A percentile compares a stretch with the other conserved stretches of the same genome.
phyloP scores from a whole-genome alignment of 163 green algal genomes.

The Prototheca cutis region DNA sequence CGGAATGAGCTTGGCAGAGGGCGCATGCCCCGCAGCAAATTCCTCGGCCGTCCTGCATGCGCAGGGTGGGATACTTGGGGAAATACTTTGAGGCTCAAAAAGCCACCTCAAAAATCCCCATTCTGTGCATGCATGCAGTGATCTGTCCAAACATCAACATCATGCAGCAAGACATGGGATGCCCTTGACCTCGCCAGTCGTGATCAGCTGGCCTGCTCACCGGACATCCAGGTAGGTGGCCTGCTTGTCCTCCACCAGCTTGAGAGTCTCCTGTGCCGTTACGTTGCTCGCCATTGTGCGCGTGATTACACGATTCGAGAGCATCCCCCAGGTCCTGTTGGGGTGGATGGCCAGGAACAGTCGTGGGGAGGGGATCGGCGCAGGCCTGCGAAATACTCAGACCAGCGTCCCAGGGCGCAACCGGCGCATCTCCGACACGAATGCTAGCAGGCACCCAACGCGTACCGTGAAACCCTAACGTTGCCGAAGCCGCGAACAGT shows the following conservation, averaged over 20 bases:
- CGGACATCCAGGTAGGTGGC: slow-evolving; percentile 12
- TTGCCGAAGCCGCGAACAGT: no score
- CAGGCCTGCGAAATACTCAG: no score
- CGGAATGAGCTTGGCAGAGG: slow-evolving; percentile 9
- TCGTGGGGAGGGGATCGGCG: no score
- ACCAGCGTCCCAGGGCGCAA: no score
- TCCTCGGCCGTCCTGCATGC: slow-evolving; percentile 17
- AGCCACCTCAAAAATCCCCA: not conserved
- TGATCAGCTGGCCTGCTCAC: not conserved
- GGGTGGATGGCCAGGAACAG: no score
- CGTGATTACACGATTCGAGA: no score
- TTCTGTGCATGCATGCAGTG: not conserved
- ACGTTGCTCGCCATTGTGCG: not conserved
- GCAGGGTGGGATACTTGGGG: not conserved
- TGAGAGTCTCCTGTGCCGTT: not conserved
- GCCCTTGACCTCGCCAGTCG: not conserved
- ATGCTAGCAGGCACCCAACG: no score
- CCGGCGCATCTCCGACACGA: no score
- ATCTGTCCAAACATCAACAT: no score
- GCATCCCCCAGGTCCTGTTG: no score
- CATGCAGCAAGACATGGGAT: no score
- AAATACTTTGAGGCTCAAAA: not conserved
- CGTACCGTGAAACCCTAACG: no score
- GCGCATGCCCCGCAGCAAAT: slow-evolving; percentile 4
- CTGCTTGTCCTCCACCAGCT: not conserved